Conservation (phyloP, 1,284 basidiomycete species). For the Papiliotrema terrestris region DNA sequence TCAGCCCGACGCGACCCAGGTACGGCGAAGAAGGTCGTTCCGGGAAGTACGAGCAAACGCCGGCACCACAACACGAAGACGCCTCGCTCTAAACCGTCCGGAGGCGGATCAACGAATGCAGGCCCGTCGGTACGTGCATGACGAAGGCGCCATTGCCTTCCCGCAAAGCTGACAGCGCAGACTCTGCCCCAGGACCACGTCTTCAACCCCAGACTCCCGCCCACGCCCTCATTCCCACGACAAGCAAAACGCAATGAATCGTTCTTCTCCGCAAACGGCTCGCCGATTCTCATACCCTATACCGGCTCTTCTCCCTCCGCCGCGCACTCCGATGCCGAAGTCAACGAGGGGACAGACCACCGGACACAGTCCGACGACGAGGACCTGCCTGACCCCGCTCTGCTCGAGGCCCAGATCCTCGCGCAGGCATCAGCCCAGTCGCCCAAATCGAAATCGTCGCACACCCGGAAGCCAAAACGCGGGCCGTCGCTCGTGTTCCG, state of each 20-base stretch:
- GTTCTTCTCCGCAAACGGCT: constrained; percentile 33
- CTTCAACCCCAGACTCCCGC: constrained; percentile 40
- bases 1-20: background rate
- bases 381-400: constrained; percentile 41
- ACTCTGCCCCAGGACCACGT: constrained; percentile 42
- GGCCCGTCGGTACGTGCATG: no score
- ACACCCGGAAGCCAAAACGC: constrained; percentile 14
- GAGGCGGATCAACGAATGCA: background rate
- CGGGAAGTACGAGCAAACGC: background rate
- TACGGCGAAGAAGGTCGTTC: background rate
- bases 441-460: constrained; percentile 8
- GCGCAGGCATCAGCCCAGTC: constrained; percentile 6
- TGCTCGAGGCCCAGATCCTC: constrained; percentile 31
- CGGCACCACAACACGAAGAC: constrained; percentile 1
- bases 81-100: background rate
- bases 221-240: constrained; percentile 36
- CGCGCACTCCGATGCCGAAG: background rate
- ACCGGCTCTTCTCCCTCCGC: background rate
- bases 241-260: constrained; percentile 30
- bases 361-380: constrained; percentile 19
- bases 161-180: constrained; percentile 11
- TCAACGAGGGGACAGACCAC: background rate
- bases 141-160: no score
- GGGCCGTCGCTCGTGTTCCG: constrained; percentile 38
- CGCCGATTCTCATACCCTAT: constrained; percentile 21